A percentile compares a stretch with the other conserved stretches of the same genome.
phyloP scores from a whole-genome alignment of 108 stramenopile genomes.

The Nitzschia putrida region DNA sequence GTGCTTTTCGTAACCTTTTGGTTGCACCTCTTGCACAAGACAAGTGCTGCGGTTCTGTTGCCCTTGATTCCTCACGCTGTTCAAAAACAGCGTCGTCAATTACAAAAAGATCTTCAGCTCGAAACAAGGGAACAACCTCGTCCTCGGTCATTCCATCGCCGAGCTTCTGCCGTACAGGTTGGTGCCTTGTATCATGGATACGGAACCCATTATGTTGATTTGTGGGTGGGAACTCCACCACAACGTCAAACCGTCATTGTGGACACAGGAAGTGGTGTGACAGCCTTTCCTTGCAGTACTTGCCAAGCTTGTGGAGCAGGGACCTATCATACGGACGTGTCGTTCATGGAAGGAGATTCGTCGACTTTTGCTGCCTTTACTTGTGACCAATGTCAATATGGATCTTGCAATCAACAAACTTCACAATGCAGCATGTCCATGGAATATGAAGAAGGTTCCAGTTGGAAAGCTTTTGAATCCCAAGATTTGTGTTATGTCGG shows the following conservation, averaged over 20 bases:
- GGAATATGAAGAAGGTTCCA: constrained; percentile 74
- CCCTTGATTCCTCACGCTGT: constrained; percentile 52
- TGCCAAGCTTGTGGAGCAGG: constrained; percentile 77
- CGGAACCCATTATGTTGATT: constrained; percentile 88
- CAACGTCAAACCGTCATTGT: constrained; percentile 97
- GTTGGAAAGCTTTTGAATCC: constrained; percentile 77
- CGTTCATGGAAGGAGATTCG: constrained; percentile 43
- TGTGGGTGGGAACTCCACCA: constrained; percentile 93
- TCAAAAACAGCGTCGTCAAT: constrained; percentile 25
- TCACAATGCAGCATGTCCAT: constrained; percentile 34
- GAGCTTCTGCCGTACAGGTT: constrained; percentile 19
- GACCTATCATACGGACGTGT: constrained; percentile 69
- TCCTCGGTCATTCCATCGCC: constrained; percentile 2
- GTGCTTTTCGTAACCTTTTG: no score
- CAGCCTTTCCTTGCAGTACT: constrained; percentile 93
- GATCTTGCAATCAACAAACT: constrained; percentile 26
- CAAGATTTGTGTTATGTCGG: constrained; percentile 69
- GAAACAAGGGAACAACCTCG: neutral
- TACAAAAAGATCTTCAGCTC: neutral
- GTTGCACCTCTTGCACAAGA: neutral
- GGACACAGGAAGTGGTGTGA: constrained; percentile 90
- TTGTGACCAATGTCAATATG: constrained; percentile 26
- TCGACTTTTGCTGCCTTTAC: constrained; percentile 31
- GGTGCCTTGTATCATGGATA: constrained; percentile 47
- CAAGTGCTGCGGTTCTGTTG: neutral